Percentiles rank a stretch among this genome's conserved stretches.
Evolutionary conservation across 1,139 yeast species (phyloP).

Genomic region (Candida labiduridarum): DNA sequence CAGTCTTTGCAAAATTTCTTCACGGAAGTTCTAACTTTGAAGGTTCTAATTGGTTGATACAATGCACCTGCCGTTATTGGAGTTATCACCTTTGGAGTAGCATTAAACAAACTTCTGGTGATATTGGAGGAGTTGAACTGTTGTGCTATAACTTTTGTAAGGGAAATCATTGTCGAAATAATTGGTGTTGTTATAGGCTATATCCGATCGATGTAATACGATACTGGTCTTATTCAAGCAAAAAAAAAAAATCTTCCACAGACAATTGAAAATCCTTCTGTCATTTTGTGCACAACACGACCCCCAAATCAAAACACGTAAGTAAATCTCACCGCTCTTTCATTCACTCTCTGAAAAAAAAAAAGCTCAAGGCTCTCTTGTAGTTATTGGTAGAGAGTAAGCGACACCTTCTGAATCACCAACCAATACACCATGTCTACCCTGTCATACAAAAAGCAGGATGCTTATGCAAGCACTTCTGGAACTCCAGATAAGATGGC

Average conservation of each 20-base stretch:
- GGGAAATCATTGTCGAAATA: slow-evolving; percentile 8
- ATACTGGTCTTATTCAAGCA: too few species aligned
- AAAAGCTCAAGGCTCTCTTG: not conserved
- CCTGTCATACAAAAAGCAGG: slow-evolving; percentile 79
- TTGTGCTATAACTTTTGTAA: slow-evolving; percentile 8
- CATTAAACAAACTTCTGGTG: slow-evolving; percentile 19
- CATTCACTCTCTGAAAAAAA: not conserved
- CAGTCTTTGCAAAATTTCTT: slow-evolving; percentile 92
- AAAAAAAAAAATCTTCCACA: not conserved
- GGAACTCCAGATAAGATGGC: slow-evolving; percentile 93
- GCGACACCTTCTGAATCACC: not conserved
- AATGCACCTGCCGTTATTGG: slow-evolving; percentile 12
- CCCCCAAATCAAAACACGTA: slow-evolving; percentile 7
- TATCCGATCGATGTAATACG: not conserved
- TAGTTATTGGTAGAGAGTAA: too few species aligned
- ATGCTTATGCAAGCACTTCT: slow-evolving; percentile 57
- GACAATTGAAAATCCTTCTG: not conserved
- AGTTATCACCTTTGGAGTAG: slow-evolving; percentile 19
- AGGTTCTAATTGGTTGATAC: slow-evolving; percentile 25
- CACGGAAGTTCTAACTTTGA: slow-evolving; percentile 69
- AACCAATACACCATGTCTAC: slow-evolving; percentile 59
- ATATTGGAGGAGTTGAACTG: slow-evolving; percentile 14
- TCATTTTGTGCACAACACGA: not conserved
- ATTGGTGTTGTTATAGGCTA: not conserved
- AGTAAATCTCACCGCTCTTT: slow-evolving; percentile 3